phyloP scores from a whole-genome alignment of 2,329 filamentous ascomycete species.

The Aspergillus sp. region DNA sequence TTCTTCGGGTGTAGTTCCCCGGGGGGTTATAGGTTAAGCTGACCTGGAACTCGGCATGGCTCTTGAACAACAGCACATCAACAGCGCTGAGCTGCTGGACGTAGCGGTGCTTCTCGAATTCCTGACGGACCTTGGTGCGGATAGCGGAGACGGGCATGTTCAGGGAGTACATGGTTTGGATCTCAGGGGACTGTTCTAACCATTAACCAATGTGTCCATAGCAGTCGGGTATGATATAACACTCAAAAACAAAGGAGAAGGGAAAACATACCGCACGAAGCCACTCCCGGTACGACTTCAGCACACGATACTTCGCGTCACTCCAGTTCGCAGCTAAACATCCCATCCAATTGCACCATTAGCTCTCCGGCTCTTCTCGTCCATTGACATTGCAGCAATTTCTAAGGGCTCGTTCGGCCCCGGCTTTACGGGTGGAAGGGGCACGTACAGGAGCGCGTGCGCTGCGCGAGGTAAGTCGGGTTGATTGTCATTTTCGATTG shows the following conservation, averaged over 20 bases:
- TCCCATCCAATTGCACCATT: conserved; percentile 12
- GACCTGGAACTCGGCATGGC: conserved; percentile 91
- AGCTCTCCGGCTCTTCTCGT: conserved; percentile 12
- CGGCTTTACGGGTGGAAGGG: not conserved
- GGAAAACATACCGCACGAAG: conserved; percentile 76
- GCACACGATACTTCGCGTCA: conserved; percentile 80
- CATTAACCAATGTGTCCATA: conserved; percentile 3
- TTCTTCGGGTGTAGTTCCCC: not conserved
- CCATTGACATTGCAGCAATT: conserved; percentile 16
- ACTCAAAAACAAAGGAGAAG: not conserved
- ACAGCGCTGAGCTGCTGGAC: conserved; percentile 82
- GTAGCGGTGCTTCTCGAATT: conserved; percentile 93
- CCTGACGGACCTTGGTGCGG: conserved; percentile 88
- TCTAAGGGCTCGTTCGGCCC: conserved; percentile 12
- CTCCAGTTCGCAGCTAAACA: conserved; percentile 72
- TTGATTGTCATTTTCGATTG: conserved; percentile 68
- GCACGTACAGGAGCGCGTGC: conserved; percentile 67
- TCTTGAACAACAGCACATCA: conserved; percentile 85
- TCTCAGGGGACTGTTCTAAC: conserved; percentile 71
- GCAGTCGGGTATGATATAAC: not conserved
- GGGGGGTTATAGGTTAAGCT: conserved; percentile 8
- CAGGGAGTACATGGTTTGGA: conserved; percentile 94
- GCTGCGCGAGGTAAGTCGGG: conserved; percentile 82
- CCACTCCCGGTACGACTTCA: conserved; percentile 91
- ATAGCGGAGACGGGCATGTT: conserved; percentile 80